These are phyloP conservation scores for Flaveria bidentis DNA, from an alignment of 129 eudicot species.

Conservation along the genomic window DNA sequence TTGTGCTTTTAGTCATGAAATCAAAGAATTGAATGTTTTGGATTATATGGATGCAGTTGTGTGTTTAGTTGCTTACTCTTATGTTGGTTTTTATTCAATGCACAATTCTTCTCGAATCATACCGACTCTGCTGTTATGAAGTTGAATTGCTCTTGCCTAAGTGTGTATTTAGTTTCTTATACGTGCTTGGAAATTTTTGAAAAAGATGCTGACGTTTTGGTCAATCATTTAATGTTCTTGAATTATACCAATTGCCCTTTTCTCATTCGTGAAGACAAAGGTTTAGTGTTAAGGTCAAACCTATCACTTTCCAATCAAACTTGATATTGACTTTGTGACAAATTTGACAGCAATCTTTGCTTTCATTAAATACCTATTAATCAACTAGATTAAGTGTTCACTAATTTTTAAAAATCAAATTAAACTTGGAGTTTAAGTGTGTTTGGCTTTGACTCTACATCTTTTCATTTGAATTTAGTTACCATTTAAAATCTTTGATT, in stretches of 20 bases:
- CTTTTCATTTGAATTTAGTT: neutral
- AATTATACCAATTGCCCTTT: neutral
- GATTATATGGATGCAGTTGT: neutral
- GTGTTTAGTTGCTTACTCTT: neutral
- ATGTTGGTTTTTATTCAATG: neutral
- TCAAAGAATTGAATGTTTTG: slow-evolving; percentile 2
- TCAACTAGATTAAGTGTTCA: neutral
- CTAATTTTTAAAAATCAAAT: neutral
- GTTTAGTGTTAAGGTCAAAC: slow-evolving; percentile 16
- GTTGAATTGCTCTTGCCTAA: neutral
- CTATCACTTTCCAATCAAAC: slow-evolving; percentile 6
- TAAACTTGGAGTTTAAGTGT: neutral
- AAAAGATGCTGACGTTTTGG: slow-evolving; percentile 6
- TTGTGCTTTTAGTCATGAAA: neutral
- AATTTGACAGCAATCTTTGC: neutral
- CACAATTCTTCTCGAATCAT: neutral
- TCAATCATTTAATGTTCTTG: slow-evolving; percentile 21
- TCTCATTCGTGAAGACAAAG: neutral
- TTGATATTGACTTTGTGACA: neutral
- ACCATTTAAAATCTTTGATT: neutral
- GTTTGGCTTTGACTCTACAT: slow-evolving; percentile 15
- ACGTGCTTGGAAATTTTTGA: neutral
- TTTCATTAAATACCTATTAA: neutral
- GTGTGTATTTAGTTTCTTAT: neutral
- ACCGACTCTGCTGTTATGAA: neutral